Base-by-base conservation (phyloP, 2,329 filamentous ascomycete species). In the Cladophialophora exuberans region DNA sequence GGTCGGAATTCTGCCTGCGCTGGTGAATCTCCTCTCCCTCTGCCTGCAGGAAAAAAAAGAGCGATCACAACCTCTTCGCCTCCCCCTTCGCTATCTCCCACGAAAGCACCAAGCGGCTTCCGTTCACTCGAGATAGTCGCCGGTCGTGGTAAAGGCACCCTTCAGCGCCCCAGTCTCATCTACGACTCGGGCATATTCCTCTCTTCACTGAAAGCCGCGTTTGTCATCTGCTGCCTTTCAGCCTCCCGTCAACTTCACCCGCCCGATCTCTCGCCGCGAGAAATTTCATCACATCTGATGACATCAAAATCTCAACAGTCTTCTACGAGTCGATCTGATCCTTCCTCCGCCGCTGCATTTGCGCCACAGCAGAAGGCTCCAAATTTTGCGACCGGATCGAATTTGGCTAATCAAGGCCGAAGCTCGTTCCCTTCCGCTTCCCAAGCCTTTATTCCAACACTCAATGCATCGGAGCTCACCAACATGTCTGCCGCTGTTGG, bases 71-170 rank as follows among this genome's bases (percentile, higher is more conserved):
- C 26, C 26, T n/a, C n/a, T n/a, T n/a, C n/a, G n/a, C n/a, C 28
- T 47, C 48, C 31, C 22, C 55, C 55, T 36, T 35, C 52, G 17
- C 52, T 48, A 55, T 52, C 56, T 53, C 38, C 51, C 42, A 57
- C 52, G 48, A 49, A 51, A 60, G 56, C 56, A 57, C 53, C 60
- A 59, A 62, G 57, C 62, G 62, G 62, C 62, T 65, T 63, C 62
- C 62, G 61, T 65, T 65, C 56, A 65, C 50, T 65, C 61, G 62
- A 65, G 61, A 63, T 56, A 65, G 62, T 65, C 62, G 62, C 62
- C 60, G n/a, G n/a, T 57, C 59, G 54, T 57, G 53, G 57, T 60
- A 55, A 54, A 31, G 39, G 31, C 31, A 9, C 35, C 28, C 33
- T 31, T 33, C 45, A 20, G 33, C 38, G 35, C 30, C 36, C 46